phyloP scores from a whole-genome alignment of 371 early-diverging fungal genomes.

The Mucor racemosus region DNA sequence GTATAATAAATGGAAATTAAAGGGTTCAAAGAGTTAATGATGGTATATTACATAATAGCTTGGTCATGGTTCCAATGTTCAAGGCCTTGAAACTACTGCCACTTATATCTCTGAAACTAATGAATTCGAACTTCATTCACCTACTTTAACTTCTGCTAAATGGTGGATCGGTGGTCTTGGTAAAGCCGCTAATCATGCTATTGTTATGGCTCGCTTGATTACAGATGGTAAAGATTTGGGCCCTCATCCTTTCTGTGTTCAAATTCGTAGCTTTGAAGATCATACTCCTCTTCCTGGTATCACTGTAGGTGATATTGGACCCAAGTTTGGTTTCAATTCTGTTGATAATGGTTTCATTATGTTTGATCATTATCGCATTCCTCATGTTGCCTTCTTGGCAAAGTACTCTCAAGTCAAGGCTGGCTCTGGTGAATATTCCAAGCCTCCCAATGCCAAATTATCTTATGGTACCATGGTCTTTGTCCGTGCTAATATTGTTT shows the following conservation, averaged over 20 bases:
- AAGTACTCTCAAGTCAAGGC: conserved; percentile 73
- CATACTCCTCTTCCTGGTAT: conserved; percentile 81
- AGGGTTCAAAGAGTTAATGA: not conserved
- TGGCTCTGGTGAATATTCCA: conserved; percentile 67
- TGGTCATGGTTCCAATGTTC: conserved; percentile 83
- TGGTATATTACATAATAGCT: conserved; percentile 32
- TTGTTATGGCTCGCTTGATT: conserved; percentile 86
- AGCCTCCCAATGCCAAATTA: conserved; percentile 73
- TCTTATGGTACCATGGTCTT: conserved; percentile 82
- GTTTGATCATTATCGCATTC: conserved; percentile 79
- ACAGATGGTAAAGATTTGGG: conserved; percentile 82
- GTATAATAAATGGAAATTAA: conserved; percentile 15
- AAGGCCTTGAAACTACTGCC: conserved; percentile 88
- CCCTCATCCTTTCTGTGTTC: conserved; percentile 87
- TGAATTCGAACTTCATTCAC: conserved; percentile 86
- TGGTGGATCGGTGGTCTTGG: conserved; percentile 92
- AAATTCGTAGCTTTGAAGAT: conserved; percentile 75
- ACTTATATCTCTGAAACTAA: conserved; percentile 81
- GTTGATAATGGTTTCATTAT: conserved; percentile 88
- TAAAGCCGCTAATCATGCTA: conserved; percentile 76
- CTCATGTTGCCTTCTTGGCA: conserved; percentile 80
- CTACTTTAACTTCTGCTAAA: conserved; percentile 78
- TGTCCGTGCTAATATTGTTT: conserved; percentile 71
- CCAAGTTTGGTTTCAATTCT: conserved; percentile 83
- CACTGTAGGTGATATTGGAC: conserved; percentile 88